phyloP scores from a whole-genome alignment of 108 stramenopile genomes.

The Schizochytrium sp. region DNA sequence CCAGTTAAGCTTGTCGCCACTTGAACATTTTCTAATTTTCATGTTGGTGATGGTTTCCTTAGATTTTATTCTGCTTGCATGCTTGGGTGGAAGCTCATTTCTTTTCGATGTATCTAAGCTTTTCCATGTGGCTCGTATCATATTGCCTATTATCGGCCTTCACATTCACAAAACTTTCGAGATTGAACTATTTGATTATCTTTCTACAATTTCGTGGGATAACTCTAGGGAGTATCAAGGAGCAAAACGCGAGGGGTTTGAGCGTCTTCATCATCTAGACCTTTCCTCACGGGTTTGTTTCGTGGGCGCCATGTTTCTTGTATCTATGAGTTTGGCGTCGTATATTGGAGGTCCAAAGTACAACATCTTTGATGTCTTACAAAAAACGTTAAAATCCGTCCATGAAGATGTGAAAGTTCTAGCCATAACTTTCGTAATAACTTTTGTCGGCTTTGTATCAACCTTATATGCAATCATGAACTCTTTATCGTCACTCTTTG shows the following conservation, averaged over 20 bases:
- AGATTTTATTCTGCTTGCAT: neutral
- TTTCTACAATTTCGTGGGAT: neutral
- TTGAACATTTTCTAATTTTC: neutral
- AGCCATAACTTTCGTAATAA: conserved; percentile 1
- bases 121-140: neutral
- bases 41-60: neutral
- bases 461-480: conserved; percentile 56
- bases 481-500: neutral
- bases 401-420: conserved; percentile 41
- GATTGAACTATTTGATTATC: neutral
- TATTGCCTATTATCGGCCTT: neutral
- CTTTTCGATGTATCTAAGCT: neutral
- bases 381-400: neutral
- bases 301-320: conserved; percentile 20
- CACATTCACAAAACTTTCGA: neutral
- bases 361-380: neutral
- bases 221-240: neutral
- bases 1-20: neutral
- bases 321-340: neutral
- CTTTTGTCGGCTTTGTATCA: conserved; percentile 1
- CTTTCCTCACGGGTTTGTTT: neutral
- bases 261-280: neutral
- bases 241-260: neutral
- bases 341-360: conserved; percentile 17
- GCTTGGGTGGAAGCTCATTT: neutral